Percentiles rank a stretch among this genome's conserved stretches.
phyloP scores from a whole-genome alignment of 192 early-diverging fungal genomes.

The Spizellomyces sp. region DNA sequence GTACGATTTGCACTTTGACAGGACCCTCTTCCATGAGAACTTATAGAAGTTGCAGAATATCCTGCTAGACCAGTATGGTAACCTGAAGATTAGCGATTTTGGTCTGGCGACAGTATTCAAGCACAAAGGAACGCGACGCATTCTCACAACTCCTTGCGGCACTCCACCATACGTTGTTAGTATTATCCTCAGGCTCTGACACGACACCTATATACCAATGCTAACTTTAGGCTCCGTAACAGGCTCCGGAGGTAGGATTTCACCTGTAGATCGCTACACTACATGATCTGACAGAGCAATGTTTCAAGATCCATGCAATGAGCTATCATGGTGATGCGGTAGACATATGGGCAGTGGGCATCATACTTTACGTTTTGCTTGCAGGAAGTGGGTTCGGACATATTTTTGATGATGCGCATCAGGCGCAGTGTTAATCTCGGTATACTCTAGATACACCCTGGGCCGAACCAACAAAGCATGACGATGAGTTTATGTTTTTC shows the following conservation, averaged over 20 bases:
- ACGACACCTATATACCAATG: neutral
- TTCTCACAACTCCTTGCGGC: constrained; percentile 69
- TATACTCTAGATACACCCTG: constrained; percentile 62
- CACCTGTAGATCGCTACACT: too few relatives aligned
- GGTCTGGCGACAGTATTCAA: constrained; percentile 70
- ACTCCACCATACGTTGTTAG: constrained; percentile 70
- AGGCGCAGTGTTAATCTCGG: neutral
- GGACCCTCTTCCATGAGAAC: neutral
- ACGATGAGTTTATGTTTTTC: constrained; percentile 60
- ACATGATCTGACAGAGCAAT: too few relatives aligned
- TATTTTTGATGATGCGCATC: too few relatives aligned
- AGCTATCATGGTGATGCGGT: constrained; percentile 63
- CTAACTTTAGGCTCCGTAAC: neutral
- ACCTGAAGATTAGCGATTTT: constrained; percentile 75
- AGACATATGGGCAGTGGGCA: constrained; percentile 72
- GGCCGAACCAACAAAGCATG: constrained; percentile 63
- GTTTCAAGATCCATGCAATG: constrained; percentile 26
- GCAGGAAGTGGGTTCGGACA: constrained; percentile 57
- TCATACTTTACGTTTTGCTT: constrained; percentile 71
- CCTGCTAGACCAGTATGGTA: constrained; percentile 56
- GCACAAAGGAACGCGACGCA: constrained; percentile 53
- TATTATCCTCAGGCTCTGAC: neutral
- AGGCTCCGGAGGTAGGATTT: constrained; percentile 24
- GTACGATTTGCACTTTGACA: constrained; percentile 6
- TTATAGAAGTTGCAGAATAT: constrained; percentile 40